phyloP scores from a whole-genome alignment of 2,329 filamentous ascomycete genomes.

The Corynespora cassiicola region DNA sequence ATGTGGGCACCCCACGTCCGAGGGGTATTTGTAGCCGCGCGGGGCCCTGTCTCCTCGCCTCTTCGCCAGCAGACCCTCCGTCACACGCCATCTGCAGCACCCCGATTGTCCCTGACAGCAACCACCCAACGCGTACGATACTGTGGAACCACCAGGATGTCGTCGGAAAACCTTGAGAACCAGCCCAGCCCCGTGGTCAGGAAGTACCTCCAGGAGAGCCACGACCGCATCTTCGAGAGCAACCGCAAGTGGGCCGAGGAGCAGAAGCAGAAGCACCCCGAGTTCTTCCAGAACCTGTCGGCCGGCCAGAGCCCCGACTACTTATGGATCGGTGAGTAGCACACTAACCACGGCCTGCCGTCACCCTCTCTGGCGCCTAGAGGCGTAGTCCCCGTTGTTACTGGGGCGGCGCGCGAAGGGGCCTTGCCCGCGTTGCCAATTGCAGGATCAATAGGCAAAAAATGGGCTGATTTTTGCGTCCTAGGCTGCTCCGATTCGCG shows the following conservation, averaged over 20 bases:
- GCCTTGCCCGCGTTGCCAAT: no score
- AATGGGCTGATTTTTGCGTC: constrained; percentile 2
- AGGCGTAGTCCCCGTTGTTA: no score
- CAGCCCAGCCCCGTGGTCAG: constrained; percentile 29
- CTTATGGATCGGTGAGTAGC: constrained; percentile 56
- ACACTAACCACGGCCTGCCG: neutral
- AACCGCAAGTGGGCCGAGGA: constrained; percentile 71
- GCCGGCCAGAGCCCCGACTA: constrained; percentile 74
- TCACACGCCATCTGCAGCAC: neutral
- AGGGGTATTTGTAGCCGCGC: neutral
- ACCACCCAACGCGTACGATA: neutral
- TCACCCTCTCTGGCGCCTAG: no score
- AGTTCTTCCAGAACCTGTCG: constrained; percentile 69
- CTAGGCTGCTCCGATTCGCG: constrained; percentile 48
- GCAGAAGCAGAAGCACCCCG: constrained; percentile 65
- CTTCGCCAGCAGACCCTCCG: neutral
- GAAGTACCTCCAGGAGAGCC: constrained; percentile 66
- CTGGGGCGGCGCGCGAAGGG: no score
- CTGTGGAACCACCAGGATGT: constrained; percentile 22
- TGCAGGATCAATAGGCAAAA: no score
- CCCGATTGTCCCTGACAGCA: neutral
- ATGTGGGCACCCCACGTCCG: no score
- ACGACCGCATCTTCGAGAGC: constrained; percentile 73
- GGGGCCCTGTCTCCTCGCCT: neutral
- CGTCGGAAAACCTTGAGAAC: constrained; percentile 19